Percentiles rank a stretch among this genome's conserved stretches.
phyloP scores from a whole-genome alignment of 176 grass and related monocot genomes.

The Oryza meridionalis region DNA sequence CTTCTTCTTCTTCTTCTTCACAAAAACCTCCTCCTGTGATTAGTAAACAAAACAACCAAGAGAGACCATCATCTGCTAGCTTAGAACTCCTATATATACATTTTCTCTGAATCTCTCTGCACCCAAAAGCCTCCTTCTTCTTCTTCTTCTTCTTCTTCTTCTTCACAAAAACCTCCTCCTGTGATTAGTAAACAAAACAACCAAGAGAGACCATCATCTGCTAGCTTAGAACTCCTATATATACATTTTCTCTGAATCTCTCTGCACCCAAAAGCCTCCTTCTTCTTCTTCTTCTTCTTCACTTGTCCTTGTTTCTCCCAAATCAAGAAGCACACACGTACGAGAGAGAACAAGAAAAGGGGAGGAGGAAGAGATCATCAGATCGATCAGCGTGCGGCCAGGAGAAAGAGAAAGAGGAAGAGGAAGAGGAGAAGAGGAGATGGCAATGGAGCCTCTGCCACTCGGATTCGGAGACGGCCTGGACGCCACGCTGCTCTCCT shows the following conservation, averaged over 20 bases:
- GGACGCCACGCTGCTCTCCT: slow-evolving; percentile 50
- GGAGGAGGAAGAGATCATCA: not conserved
- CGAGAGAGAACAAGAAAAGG: not conserved
- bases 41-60: not conserved
- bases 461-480: slow-evolving; percentile 55
- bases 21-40: not conserved
- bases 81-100: slow-evolving; percentile 33
- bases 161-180: not conserved
- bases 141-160: not conserved
- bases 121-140: not conserved
- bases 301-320: not conserved
- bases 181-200: not conserved
- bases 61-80: not conserved
- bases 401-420: not conserved
- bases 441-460: slow-evolving; percentile 70
- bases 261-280: not conserved
- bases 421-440: not conserved
- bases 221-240: slow-evolving; percentile 21
- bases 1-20: not conserved
- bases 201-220: not conserved
- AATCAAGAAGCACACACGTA: not conserved
- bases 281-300: not conserved
- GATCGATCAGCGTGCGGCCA: not conserved
- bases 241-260: slow-evolving; percentile 26
- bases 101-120: slow-evolving; percentile 8